Conservation (phyloP, 2,329 filamentous ascomycete species). For the Huntiella decipiens region DNA sequence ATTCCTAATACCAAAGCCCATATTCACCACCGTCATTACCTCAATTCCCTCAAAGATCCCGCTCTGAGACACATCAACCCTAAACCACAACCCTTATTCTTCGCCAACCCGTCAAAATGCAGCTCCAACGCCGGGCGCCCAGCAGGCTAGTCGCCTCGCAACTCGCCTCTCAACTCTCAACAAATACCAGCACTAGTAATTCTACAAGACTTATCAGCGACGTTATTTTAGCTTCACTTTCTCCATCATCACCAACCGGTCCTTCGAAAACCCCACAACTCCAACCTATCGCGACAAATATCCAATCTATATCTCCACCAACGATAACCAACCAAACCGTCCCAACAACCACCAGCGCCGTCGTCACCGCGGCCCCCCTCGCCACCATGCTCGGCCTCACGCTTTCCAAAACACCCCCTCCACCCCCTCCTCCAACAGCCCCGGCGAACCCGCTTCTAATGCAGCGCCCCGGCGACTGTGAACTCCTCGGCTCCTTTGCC, state of each 20-base stretch:
- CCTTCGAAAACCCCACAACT: too few relatives aligned
- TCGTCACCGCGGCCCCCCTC: slow-evolving; percentile 1
- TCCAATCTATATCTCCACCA: neutral
- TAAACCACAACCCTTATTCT: too few relatives aligned
- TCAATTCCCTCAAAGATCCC: slow-evolving; percentile 7
- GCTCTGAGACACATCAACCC: too few relatives aligned
- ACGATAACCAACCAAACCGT: neutral
- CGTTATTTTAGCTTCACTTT: neutral
- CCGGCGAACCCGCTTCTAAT: slow-evolving; percentile 13
- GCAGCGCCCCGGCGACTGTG: slow-evolving; percentile 47
- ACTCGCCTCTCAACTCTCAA: too few relatives aligned
- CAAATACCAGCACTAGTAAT: too few relatives aligned
- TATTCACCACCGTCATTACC: neutral
- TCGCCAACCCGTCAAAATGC: too few relatives aligned
- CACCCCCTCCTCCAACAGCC: slow-evolving; percentile 16
- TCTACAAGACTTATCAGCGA: neutral
- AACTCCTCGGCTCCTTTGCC: slow-evolving; percentile 76
- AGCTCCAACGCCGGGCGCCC: too few relatives aligned
- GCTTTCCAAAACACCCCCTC: slow-evolving; percentile 14
- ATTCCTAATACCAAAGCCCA: neutral
- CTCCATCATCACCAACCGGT: neutral
- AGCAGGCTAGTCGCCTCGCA: too few relatives aligned
- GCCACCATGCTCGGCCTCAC: slow-evolving; percentile 15
- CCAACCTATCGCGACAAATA: too few relatives aligned
- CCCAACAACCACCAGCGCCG: slow-evolving; percentile 8